Evolutionary conservation across 192 early-diverging fungal genomes (phyloP).

Genomic region (Helicostylum pulchrum): DNA sequence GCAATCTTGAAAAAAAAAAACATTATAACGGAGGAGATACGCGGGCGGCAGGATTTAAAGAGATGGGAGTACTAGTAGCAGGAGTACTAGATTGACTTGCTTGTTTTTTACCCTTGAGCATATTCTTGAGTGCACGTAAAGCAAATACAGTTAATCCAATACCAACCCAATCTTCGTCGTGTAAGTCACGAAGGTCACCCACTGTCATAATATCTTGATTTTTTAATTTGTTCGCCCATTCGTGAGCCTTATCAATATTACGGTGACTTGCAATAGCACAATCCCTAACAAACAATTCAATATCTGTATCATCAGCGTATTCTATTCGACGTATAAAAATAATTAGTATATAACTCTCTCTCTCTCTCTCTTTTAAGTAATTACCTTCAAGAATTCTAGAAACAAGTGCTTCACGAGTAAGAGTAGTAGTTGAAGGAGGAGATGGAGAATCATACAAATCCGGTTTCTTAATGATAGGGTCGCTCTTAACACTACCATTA

Average conservation of each 20-base stretch:
- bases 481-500: conserved; percentile 6
- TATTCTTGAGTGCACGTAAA: conserved; percentile 50
- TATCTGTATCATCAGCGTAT: conserved; percentile 54
- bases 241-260: conserved; percentile 65
- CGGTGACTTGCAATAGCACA: conserved; percentile 63
- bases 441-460: too few relatives aligned
- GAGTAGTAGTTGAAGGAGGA: not conserved
- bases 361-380: not conserved
- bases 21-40: conserved; percentile 5
- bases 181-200: conserved; percentile 68
- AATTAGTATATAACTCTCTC: not conserved
- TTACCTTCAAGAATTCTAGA: conserved; percentile 26
- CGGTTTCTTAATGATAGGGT: too few relatives aligned
- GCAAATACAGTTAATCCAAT: conserved; percentile 60
- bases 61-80: not conserved
- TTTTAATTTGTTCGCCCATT: conserved; percentile 70
- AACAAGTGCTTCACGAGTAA: conserved; percentile 14
- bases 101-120: conserved; percentile 45
- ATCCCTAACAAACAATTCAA: conserved; percentile 70
- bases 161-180: conserved; percentile 73
- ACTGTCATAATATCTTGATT: conserved; percentile 79
- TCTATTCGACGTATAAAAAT: conserved; percentile 10
- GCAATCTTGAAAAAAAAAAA: conserved; percentile 2
- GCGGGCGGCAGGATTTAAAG: not conserved
- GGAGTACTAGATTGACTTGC: not conserved